Base-by-base conservation (phyloP, 1,284 basidiomycete genomes). In the Schizopora paradoxa region DNA sequence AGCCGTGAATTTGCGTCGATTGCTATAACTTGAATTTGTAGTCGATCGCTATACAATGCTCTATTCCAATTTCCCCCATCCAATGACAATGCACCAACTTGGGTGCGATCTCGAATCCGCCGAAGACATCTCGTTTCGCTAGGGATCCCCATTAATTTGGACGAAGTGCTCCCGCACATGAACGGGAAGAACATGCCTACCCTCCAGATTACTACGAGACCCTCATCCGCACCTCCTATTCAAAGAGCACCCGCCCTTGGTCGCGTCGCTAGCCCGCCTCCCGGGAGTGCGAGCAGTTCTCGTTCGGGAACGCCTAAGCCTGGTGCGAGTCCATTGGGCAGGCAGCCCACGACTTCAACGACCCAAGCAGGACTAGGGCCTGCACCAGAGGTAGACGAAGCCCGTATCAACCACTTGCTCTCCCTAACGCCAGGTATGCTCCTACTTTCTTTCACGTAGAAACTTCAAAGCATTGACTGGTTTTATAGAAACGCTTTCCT, bases 61-160 rank as follows among this genome's bases (percentile, higher is more conserved):
- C 64, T 89, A 50, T 67, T 79, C 55, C 79, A 74, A 61, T 76
- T 72, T 57, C 55, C 70, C 33, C 72, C 83, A 45, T 77, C 82
- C 53, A 68, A 76, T 6, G 77, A 82, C 41, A 81, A 85, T 61
- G 85, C 89, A 11, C 82, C 91, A 38, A 93, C 90, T 58, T 96
- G 92, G 92, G 91, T 82, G 45, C 80, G 91, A 33, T 93, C 91
- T 41, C 78, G 86, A 36, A 90, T 90, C 57, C 78, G 92, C 46
- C 72, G 91, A 40, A 88, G 92, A 58, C 90, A 95, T 56, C 73
- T 96, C 33, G 91, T 94, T 51, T 70, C 88, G 10, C 77, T 96
- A 29, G 92, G 93, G 27, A 83, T 96, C 39, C 92, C 92, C 3
- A 86, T 96, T 41, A 95, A 95, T 61, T 72, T 95, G 4, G 92